A percentile compares a stretch with the other conserved stretches of the same genome.
Conservation (phyloP, 805 yeast genomes). For the Geotrichum ghanense region DNA sequence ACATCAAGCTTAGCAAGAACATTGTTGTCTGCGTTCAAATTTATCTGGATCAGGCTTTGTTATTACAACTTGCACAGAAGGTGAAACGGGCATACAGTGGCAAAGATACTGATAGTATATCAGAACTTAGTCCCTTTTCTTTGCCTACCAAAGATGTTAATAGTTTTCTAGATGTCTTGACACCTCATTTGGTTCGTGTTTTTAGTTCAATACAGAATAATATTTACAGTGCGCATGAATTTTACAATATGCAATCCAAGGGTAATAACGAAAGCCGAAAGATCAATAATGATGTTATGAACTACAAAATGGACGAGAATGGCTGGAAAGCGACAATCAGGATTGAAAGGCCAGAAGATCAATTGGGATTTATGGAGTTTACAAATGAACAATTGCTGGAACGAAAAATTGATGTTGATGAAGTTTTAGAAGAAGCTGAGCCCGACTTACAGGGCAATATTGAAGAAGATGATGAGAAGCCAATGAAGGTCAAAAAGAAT, state of each 20-base stretch:
- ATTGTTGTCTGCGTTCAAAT: background rate
- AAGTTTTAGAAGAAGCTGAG: background rate
- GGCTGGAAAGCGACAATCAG: background rate
- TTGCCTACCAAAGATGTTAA: background rate
- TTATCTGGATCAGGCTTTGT: background rate
- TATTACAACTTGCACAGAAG: background rate
- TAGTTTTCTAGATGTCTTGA: background rate
- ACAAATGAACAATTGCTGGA: background rate
- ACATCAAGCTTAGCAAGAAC: background rate
- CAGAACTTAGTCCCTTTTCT: background rate
- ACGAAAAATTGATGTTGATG: background rate
- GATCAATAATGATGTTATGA: background rate
- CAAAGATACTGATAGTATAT: background rate
- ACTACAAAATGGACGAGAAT: background rate
- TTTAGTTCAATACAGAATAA: background rate
- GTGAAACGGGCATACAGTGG: background rate
- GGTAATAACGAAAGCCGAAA: background rate
- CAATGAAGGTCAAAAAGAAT: background rate
- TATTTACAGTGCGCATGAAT: background rate
- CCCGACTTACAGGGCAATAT: background rate
- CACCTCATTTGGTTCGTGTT: background rate
- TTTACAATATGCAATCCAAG: background rate
- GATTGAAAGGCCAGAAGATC: background rate
- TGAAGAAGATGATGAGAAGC: background rate
- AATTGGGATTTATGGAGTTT: background rate